Evolutionary conservation across 306 rosid genomes (phyloP).

Genomic region (Lotus japonicus): DNA sequence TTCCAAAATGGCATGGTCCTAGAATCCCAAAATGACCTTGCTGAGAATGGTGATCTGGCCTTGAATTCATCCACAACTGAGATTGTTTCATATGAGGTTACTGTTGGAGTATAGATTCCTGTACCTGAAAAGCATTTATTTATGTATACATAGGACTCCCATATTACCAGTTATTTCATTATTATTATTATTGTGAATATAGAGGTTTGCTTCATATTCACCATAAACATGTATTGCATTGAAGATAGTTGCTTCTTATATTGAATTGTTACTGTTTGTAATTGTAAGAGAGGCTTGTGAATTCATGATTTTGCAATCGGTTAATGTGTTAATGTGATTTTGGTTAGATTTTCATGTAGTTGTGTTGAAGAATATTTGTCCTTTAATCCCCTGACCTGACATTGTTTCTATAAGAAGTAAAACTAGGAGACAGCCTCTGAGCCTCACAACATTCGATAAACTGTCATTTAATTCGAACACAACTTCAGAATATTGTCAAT

Average conservation of each 20-base stretch:
- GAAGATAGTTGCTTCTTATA: background rate
- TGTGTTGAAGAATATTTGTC: background rate
- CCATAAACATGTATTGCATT: constrained; percentile 18
- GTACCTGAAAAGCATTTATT: constrained; percentile 12
- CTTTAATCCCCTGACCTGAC: background rate
- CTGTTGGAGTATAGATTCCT: constrained; percentile 46
- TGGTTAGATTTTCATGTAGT: background rate
- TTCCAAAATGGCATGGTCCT: constrained; percentile 19
- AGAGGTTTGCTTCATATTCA: constrained; percentile 28
- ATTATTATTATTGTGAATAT: constrained; percentile 47
- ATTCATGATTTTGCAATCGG: constrained; percentile 1
- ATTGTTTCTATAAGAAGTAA: background rate
- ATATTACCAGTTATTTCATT: constrained; percentile 21
- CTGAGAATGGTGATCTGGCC: constrained; percentile 26
- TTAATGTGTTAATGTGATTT: background rate
- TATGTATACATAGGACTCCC: constrained; percentile 19
- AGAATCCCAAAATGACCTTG: constrained; percentile 24
- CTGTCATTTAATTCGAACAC: background rate
- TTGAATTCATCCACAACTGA: constrained; percentile 35
- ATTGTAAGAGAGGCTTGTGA: background rate
- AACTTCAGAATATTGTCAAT: background rate
- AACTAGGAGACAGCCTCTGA: background rate
- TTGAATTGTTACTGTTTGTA: constrained; percentile 17
- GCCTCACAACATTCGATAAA: background rate
- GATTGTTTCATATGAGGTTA: constrained; percentile 53